Percentiles rank a stretch among this genome's conserved stretches.
Conservation (phyloP, 352 stramenopile genomes). For the Globisporangium paroecandrum region DNA sequence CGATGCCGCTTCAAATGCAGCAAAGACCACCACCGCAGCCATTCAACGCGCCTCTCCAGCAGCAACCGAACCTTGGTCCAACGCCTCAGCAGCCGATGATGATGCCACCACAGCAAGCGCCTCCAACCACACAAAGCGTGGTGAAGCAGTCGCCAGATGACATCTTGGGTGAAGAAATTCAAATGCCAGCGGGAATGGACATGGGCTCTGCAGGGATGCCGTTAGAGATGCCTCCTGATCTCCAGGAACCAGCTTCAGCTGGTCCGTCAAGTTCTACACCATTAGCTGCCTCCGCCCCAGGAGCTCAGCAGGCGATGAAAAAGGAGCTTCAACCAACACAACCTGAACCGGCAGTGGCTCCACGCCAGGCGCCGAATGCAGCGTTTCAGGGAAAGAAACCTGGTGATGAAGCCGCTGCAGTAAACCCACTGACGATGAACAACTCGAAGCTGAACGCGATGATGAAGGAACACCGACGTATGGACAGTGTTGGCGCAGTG, state of each 20-base stretch:
- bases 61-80: slow-evolving; percentile 11
- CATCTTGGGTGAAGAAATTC: slow-evolving; percentile 41
- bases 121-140: not conserved
- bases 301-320: slow-evolving; percentile 18
- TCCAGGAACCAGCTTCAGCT: slow-evolving; percentile 36
- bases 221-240: slow-evolving; percentile 57
- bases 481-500: slow-evolving; percentile 48
- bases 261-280: slow-evolving; percentile 7
- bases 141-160: slow-evolving; percentile 51
- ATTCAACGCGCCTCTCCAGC: slow-evolving; percentile 24
- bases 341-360: not conserved
- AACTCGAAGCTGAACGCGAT: slow-evolving; percentile 85
- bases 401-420: slow-evolving; percentile 21
- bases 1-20: slow-evolving; percentile 37
- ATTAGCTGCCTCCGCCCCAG: not conserved
- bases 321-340: slow-evolving; percentile 22
- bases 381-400: slow-evolving; percentile 6
- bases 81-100: not conserved
- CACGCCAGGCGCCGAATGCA: not conserved
- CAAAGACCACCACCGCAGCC: slow-evolving; percentile 2
- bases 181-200: slow-evolving; percentile 27
- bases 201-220: slow-evolving; percentile 31
- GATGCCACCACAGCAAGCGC: slow-evolving; percentile 3
- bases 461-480: slow-evolving; percentile 77
- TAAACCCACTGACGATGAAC: slow-evolving; percentile 78